These are phyloP conservation scores for Pelargonium cotyledonis DNA, from an alignment of 441 rosid genomes.

Conservation along the genomic window DNA sequence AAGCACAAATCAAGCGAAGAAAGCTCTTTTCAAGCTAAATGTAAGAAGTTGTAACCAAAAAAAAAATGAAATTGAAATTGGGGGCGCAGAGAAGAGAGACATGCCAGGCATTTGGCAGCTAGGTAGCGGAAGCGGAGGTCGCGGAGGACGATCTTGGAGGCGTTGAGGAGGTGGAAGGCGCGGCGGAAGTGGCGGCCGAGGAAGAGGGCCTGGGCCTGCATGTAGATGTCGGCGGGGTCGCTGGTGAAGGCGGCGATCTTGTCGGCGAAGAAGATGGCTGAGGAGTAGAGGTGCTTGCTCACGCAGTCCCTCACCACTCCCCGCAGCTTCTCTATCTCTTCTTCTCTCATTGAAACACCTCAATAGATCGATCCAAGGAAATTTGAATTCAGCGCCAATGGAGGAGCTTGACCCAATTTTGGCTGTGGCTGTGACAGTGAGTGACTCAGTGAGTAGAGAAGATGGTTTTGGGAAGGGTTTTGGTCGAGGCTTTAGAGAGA, in stretches of 20 bases:
- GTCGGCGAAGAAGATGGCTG: slow-evolving; percentile 94
- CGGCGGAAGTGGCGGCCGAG: slow-evolving; percentile 91
- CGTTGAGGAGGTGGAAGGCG: slow-evolving; percentile 83
- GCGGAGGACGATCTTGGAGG: slow-evolving; percentile 78
- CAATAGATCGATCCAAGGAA: too few relatives aligned
- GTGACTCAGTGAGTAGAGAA: too few relatives aligned
- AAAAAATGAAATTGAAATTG: not conserved
- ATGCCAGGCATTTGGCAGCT: slow-evolving; percentile 90
- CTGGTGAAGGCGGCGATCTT: slow-evolving; percentile 74
- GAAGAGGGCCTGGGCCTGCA: slow-evolving; percentile 93
- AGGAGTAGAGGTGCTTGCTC: slow-evolving; percentile 86
- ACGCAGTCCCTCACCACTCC: slow-evolving; percentile 92
- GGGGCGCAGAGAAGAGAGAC: not conserved
- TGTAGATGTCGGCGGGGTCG: slow-evolving; percentile 84
- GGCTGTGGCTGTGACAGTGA: too few relatives aligned
- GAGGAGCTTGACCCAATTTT: too few relatives aligned
- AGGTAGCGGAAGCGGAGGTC: slow-evolving; percentile 96
- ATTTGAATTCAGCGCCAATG: too few relatives aligned
- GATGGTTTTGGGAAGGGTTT: too few relatives aligned
- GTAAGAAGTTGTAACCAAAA: not conserved
- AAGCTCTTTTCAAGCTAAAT: too few relatives aligned
- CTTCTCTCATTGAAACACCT: slow-evolving; percentile 56
- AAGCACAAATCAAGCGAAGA: not conserved
- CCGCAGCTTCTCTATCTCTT: slow-evolving; percentile 74
- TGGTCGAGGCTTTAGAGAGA: not conserved